Evolutionary conservation across 352 stramenopile species (phyloP).

Genomic region (Peronosclerospora sorghi): DNA sequence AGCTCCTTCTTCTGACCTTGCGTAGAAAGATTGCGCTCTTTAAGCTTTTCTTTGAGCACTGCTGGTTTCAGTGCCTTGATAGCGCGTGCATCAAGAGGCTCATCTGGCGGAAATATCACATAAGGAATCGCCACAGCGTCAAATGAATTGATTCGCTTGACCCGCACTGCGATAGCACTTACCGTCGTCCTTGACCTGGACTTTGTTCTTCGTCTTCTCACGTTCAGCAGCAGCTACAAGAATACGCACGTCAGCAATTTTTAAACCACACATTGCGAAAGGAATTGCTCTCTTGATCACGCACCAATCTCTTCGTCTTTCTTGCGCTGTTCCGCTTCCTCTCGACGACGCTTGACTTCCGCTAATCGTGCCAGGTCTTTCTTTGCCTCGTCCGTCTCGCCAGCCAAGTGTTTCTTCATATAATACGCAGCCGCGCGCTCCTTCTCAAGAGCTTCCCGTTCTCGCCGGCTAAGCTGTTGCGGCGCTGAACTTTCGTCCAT

Average conservation of each 20-base stretch:
- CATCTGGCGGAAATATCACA: conserved; percentile 27
- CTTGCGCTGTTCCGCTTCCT: conserved; percentile 70
- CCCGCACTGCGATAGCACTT: conserved; percentile 1
- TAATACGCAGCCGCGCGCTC: conserved; percentile 60
- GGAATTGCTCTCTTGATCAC: background rate
- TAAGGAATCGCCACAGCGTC: background rate
- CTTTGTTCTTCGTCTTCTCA: conserved; percentile 57
- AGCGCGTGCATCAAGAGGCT: conserved; percentile 64
- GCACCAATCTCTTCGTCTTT: conserved; percentile 69
- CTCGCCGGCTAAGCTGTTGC: conserved; percentile 70
- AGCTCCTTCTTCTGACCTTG: conserved; percentile 86
- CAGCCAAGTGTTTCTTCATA: conserved; percentile 76
- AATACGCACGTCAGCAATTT: conserved; percentile 3
- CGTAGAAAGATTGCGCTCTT: conserved; percentile 69
- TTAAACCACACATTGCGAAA: background rate
- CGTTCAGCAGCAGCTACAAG: conserved; percentile 39
- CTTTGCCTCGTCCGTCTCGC: conserved; percentile 81
- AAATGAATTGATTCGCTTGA: background rate
- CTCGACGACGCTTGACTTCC: conserved; percentile 70
- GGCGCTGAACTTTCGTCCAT: conserved; percentile 44
- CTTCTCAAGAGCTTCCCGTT: conserved; percentile 83
- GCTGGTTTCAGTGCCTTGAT: conserved; percentile 84
- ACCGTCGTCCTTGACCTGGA: conserved; percentile 51
- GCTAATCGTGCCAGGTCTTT: conserved; percentile 69
- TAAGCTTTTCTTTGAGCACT: conserved; percentile 83